A percentile compares a stretch with the other conserved stretches of the same genome.
Conservation (phyloP, 2,329 filamentous ascomycete genomes). For the Fusarium pseudoanthophilum region DNA sequence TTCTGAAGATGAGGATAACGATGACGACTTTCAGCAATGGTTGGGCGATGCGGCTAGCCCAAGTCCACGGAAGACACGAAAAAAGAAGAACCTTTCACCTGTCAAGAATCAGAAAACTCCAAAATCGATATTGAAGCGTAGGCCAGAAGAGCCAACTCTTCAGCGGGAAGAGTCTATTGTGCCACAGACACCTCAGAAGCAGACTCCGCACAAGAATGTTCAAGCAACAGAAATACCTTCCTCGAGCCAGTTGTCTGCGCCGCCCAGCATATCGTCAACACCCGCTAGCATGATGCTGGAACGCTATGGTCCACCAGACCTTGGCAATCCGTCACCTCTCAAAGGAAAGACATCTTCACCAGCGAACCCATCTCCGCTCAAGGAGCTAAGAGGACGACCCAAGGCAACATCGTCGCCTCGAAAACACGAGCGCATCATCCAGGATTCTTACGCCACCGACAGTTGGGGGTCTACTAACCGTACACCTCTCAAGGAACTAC, state of each 20-base stretch:
- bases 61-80: constrained; percentile 35
- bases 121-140: constrained; percentile 31
- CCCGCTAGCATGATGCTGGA: constrained; percentile 55
- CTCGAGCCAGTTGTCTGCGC: constrained; percentile 52
- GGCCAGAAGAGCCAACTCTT: constrained; percentile 1
- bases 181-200: constrained; percentile 55
- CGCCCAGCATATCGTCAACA: constrained; percentile 53
- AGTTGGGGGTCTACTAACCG: constrained; percentile 44
- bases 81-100: constrained; percentile 12
- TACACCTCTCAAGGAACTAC: constrained; percentile 36
- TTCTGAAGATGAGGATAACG: constrained; percentile 53
- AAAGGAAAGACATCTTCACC: constrained; percentile 49
- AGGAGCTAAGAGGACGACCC: constrained; percentile 36
- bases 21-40: constrained; percentile 49
- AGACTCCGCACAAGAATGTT: constrained; percentile 53
- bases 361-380: constrained; percentile 35
- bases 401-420: constrained; percentile 34
- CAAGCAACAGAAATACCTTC: constrained; percentile 56
- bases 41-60: constrained; percentile 45
- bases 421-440: constrained; percentile 51
- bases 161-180: constrained; percentile 50
- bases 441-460: constrained; percentile 58
- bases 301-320: constrained; percentile 51
- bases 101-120: constrained; percentile 29
- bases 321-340: constrained; percentile 51